Conservation (phyloP, 2,329 filamentous ascomycete genomes). For the Penicillium sp. region DNA sequence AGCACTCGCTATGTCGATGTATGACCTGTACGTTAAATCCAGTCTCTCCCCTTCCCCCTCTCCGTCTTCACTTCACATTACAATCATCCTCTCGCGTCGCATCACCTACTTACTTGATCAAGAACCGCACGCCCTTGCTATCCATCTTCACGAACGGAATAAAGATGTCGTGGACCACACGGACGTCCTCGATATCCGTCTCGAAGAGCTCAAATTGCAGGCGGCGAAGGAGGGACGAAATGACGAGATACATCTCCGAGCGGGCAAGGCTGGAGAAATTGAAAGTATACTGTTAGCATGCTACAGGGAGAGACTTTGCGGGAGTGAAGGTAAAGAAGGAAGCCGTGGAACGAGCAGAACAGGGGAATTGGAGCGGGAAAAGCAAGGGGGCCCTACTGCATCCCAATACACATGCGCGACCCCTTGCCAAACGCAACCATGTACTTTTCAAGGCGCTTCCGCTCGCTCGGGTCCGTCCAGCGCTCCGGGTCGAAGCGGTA, state of each 20-base stretch:
- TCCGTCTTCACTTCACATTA: too few species aligned
- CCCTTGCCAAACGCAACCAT: constrained; percentile 48
- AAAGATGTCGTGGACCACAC: constrained; percentile 11
- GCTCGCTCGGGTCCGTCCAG: constrained; percentile 39
- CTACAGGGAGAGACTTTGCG: not conserved
- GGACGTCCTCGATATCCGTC: constrained; percentile 13
- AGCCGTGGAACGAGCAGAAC: not conserved
- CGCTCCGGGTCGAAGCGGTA: constrained; percentile 43
- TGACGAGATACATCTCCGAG: constrained; percentile 14
- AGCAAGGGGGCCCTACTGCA: constrained; percentile 37
- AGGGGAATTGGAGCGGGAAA: not conserved
- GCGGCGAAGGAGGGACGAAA: not conserved
- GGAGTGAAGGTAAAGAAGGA: too few species aligned
- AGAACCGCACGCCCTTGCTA: constrained; percentile 14
- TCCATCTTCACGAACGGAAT: constrained; percentile 14
- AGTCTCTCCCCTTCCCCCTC: too few species aligned
- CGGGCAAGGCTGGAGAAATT: constrained; percentile 4
- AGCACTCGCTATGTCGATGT: too few species aligned
- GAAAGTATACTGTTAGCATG: not conserved
- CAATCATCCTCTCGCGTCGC: too few species aligned
- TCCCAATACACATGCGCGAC: constrained; percentile 52
- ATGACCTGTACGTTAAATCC: too few species aligned
- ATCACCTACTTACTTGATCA: not conserved
- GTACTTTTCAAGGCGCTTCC: constrained; percentile 41
- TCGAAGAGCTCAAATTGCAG: constrained; percentile 16